Conservation (phyloP, 148 eudicot genomes). For the Agrostemma githago region DNA sequence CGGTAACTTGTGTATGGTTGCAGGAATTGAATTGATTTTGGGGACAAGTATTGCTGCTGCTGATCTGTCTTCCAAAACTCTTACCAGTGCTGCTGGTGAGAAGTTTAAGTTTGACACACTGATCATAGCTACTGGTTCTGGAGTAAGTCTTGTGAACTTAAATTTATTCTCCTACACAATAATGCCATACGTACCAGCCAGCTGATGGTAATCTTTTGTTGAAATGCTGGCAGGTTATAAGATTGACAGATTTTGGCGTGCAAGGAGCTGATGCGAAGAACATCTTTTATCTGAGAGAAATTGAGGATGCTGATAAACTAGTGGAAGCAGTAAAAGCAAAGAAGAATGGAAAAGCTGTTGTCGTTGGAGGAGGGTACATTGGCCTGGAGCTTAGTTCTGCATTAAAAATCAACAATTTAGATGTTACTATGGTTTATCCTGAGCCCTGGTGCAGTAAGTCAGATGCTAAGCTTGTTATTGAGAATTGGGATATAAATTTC, state of each 20-base stretch:
- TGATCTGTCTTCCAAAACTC: slow-evolving; percentile 77
- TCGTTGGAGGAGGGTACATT: slow-evolving; percentile 98
- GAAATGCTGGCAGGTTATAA: slow-evolving; percentile 54
- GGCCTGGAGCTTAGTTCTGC: slow-evolving; percentile 98
- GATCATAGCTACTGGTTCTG: slow-evolving; percentile 89
- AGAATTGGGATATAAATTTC: not conserved
- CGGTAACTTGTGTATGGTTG: slow-evolving; percentile 13
- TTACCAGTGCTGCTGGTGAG: slow-evolving; percentile 74
- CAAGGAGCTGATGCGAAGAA: slow-evolving; percentile 94
- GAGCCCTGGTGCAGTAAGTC: slow-evolving; percentile 99
- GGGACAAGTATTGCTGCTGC: slow-evolving; percentile 81
- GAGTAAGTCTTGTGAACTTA: slow-evolving; percentile 40
- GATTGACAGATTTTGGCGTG: slow-evolving; percentile 80
- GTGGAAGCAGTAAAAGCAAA: slow-evolving; percentile 75
- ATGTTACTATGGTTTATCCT: slow-evolving; percentile 94
- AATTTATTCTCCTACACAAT: not conserved
- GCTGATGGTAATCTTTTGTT: not conserved
- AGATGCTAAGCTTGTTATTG: not conserved
- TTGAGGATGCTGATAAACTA: slow-evolving; percentile 89
- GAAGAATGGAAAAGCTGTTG: slow-evolving; percentile 75
- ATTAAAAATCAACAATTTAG: slow-evolving; percentile 61
- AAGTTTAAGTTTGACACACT: slow-evolving; percentile 54
- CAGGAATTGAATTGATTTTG: slow-evolving; percentile 81
- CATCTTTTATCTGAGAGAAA: slow-evolving; percentile 85
- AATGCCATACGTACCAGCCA: not conserved